Percentiles rank a stretch among this genome's conserved stretches.
phyloP scores from a whole-genome alignment of 805 yeast genomes.

The Hanseniaspora guilliermondii region DNA sequence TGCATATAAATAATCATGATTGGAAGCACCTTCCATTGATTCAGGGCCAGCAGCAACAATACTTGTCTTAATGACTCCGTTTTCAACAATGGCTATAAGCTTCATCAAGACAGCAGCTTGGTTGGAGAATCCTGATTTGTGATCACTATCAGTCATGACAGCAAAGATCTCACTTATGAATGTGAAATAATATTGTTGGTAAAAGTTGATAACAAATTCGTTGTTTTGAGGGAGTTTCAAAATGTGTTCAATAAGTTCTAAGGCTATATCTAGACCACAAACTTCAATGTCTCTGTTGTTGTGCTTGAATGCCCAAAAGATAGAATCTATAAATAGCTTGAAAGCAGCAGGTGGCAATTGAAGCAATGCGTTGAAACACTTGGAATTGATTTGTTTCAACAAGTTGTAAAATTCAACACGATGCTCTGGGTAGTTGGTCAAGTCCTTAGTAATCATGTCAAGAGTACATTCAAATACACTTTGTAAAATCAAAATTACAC shows the following conservation, averaged over 20 bases:
- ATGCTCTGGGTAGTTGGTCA: constrained; percentile 94
- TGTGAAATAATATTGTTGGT: constrained; percentile 75
- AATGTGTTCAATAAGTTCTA: constrained; percentile 75
- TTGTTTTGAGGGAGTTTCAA: constrained; percentile 50
- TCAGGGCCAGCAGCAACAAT: constrained; percentile 58
- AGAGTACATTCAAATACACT: constrained; percentile 89
- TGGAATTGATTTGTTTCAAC: constrained; percentile 71
- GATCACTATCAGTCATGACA: constrained; percentile 93
- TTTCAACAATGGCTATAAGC: constrained; percentile 71
- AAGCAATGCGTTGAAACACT: constrained; percentile 73
- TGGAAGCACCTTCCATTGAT: constrained; percentile 76
- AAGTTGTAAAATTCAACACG: constrained; percentile 90
- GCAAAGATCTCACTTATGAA: constrained; percentile 84
- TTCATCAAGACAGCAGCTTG: constrained; percentile 78
- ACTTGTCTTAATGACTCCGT: constrained; percentile 60
- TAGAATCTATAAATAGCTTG: constrained; percentile 81
- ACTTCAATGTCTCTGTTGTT: constrained; percentile 94
- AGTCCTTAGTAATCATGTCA: constrained; percentile 89
- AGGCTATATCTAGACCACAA: constrained; percentile 71
- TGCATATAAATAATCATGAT: constrained; percentile 63
- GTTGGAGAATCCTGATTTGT: constrained; percentile 84
- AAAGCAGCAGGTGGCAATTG: constrained; percentile 87
- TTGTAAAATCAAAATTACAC: constrained; percentile 74
- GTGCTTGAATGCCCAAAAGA: constrained; percentile 96
- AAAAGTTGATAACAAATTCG: constrained; percentile 72